A percentile compares a stretch with the other conserved stretches of the same genome.
These are phyloP conservation scores for Trametes hirsuta DNA, from an alignment of 1,284 basidiomycete genomes.

Conservation along the genomic window DNA sequence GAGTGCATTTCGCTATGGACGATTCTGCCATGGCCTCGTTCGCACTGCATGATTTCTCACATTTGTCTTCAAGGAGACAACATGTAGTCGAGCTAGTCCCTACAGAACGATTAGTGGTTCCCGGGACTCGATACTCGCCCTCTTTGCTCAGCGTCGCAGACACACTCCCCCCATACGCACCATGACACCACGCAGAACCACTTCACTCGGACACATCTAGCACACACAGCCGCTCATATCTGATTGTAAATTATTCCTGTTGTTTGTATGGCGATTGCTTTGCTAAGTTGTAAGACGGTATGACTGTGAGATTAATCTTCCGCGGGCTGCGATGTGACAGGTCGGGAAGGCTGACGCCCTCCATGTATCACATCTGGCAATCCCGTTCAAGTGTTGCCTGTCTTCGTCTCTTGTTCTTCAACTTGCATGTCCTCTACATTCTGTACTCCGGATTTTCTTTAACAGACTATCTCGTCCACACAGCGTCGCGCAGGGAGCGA, in stretches of 20 bases:
- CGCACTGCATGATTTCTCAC: not conserved
- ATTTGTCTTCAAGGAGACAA: slow-evolving; percentile 53
- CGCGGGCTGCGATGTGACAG: not conserved
- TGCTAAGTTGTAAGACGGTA: too few relatives aligned
- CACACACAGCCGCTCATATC: not conserved
- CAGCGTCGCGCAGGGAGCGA: not conserved
- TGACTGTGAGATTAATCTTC: too few relatives aligned
- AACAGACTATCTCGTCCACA: not conserved
- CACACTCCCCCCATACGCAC: slow-evolving; percentile 20
- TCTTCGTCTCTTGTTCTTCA: not conserved
- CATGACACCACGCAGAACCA: not conserved
- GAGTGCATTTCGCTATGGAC: slow-evolving; percentile 76
- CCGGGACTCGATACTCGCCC: slow-evolving; percentile 64
- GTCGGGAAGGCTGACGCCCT: not conserved
- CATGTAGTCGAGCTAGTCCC: slow-evolving; percentile 82
- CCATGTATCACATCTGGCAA: not conserved
- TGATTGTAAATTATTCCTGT: not conserved
- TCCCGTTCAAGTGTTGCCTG: not conserved
- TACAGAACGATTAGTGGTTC: slow-evolving; percentile 69
- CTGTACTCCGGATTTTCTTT: not conserved
- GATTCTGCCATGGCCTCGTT: slow-evolving; percentile 45
- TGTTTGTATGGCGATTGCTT: not conserved
- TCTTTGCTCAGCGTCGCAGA: slow-evolving; percentile 34
- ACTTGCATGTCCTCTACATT: not conserved
- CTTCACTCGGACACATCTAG: not conserved